Percentiles rank a stretch among this genome's conserved stretches.
These are phyloP conservation scores for Volvox africanus DNA, from an alignment of 139 green algal species.

Conservation along the genomic window DNA sequence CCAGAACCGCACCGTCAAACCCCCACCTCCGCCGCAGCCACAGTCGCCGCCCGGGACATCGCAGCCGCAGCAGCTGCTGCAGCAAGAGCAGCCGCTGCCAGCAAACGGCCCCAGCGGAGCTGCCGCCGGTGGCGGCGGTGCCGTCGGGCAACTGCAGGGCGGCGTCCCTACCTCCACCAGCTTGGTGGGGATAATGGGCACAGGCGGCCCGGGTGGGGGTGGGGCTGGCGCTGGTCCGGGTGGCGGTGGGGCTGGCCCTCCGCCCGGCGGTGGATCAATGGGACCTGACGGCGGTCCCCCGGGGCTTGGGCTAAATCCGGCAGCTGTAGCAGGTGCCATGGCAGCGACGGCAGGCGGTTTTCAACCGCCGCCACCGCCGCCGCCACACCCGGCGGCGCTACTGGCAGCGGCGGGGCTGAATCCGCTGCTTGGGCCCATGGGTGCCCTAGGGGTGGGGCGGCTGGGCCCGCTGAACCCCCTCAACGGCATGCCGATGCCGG, in stretches of 20 bases:
- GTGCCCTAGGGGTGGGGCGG: conserved; percentile 11
- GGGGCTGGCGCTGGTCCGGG: neutral
- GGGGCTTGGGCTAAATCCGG: neutral
- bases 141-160: neutral
- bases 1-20: neutral
- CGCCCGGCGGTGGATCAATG: neutral
- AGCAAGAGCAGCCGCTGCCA: neutral
- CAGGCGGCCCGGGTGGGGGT: neutral
- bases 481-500: conserved; percentile 24
- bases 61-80: neutral
- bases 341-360: neutral
- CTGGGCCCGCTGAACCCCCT: conserved; percentile 4
- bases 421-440: conserved; percentile 42
- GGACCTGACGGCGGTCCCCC: neutral
- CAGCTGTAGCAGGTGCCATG: neutral
- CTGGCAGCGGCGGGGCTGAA: conserved; percentile 25
- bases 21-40: neutral
- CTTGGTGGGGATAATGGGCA: neutral
- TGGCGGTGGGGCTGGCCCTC: neutral
- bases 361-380: neutral
- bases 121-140: neutral
- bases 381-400: neutral
- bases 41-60: neutral
- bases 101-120: neutral
- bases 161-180: neutral